Conservation (phyloP, 2,329 filamentous ascomycete genomes). For the Magnaporthiopsis rhizophila region DNA sequence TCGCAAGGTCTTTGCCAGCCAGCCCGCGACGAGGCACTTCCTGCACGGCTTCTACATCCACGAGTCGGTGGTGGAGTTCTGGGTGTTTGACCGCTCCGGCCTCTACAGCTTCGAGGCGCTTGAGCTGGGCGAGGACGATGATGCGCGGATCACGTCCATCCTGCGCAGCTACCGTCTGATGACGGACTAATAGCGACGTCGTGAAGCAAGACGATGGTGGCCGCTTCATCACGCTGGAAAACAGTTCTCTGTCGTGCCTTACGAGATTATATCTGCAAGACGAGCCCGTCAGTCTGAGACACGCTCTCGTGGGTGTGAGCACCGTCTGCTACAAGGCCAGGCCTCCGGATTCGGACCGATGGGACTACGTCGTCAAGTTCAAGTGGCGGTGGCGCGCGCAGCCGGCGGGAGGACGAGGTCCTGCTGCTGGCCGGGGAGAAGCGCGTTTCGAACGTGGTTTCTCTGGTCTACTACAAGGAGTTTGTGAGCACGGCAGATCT, state of each 20-base stretch:
- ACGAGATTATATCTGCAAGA: background rate
- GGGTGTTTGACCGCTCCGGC: slow-evolving; percentile 29
- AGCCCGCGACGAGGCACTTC: slow-evolving; percentile 26
- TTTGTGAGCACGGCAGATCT: slow-evolving; percentile 18
- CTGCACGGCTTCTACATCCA: slow-evolving; percentile 26
- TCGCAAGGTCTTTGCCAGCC: slow-evolving; percentile 20
- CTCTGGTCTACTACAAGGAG: slow-evolving; percentile 20
- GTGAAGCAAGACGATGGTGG: slow-evolving; percentile 17
- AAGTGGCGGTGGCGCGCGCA: slow-evolving; percentile 24
- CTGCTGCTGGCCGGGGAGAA: slow-evolving; percentile 21
- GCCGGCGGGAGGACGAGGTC: slow-evolving; percentile 24
- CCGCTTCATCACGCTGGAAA: background rate
- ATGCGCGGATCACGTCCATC: slow-evolving; percentile 19
- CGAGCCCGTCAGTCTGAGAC: background rate
- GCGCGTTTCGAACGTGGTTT: slow-evolving; percentile 20
- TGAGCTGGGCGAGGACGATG: slow-evolving; percentile 20
- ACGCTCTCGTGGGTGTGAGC: slow-evolving; percentile 9
- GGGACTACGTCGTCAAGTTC: slow-evolving; percentile 23
- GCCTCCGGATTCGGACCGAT: slow-evolving; percentile 17
- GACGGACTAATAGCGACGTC: slow-evolving; percentile 16
- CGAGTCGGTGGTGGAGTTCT: slow-evolving; percentile 23
- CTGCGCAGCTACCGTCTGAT: slow-evolving; percentile 23
- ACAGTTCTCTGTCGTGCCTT: background rate
- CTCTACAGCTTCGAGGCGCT: slow-evolving; percentile 23
- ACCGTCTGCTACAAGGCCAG: slow-evolving; percentile 24